Evolutionary conservation across 2,329 filamentous ascomycete species (phyloP), one percentile per base, ranked within the genome.

Genomic region (Aspergillus arachidicola): DNA sequence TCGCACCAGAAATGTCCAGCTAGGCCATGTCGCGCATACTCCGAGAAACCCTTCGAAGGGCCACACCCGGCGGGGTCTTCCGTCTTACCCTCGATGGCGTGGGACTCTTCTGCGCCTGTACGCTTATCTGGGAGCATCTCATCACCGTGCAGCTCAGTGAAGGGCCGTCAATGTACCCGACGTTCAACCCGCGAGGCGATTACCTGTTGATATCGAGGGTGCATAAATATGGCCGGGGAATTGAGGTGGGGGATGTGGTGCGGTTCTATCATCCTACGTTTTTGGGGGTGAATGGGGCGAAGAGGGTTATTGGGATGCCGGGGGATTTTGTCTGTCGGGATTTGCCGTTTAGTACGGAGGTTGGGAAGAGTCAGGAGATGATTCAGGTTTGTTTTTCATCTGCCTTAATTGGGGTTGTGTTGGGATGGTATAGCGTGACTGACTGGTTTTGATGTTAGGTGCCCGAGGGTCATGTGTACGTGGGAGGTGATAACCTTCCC

Each of bases 151-250:
- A 85, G 23, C 78, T 82, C 4, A 88, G 88, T 19, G 82, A 83
- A 30, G 94, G 94, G 2, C 88, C 93, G 4, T 94, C 91, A 21
- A 98, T 98, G 95, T 85, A 95, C 57, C 94, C 94, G 9, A 97
- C 93, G 0, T 88, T 97, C 64, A 82, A 84, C 28, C 82, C 88
- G 1, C 77, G 82, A 10, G 89, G 89, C 61, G 90, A 94, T 73
- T 88, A 83, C 76, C 83, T 94, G 54, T 76, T 94, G 14, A 86
- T 92, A 59, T 88, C 88, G 64, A 88, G 88, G 69, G 80, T 83
- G n/a, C 85, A 90, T 77, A 86, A 90, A 7, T 83, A 87, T 34
- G 94, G 94, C 4, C 86, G 89, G 26, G 83, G 81, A 14, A 78
- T 91, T 38, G 73, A 79, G 57, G 89, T 97, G n/a, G 95, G 95